A percentile compares a stretch with the other conserved stretches of the same genome.
These are phyloP conservation scores for Clohesyomyces aquaticus DNA, from an alignment of 495 filamentous ascomycete genomes.

Conservation along the genomic window DNA sequence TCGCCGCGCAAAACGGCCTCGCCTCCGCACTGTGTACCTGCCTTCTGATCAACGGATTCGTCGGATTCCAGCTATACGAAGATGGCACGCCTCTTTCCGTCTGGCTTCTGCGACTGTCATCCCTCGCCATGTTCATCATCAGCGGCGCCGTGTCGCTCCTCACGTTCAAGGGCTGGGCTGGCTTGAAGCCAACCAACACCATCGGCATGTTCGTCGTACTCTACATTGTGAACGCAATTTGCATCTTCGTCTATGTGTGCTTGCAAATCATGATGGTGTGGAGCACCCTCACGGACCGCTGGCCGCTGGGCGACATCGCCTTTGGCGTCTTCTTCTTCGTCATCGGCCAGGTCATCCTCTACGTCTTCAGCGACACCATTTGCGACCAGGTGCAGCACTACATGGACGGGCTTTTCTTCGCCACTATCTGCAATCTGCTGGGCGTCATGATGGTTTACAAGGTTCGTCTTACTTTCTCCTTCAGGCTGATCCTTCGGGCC, in stretches of 20 bases:
- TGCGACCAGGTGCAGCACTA: slow-evolving; percentile 90
- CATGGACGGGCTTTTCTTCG: slow-evolving; percentile 92
- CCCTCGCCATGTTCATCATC: slow-evolving; percentile 80
- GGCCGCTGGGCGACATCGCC: slow-evolving; percentile 91
- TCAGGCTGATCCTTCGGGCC: slow-evolving; percentile 18
- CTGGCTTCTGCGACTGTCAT: slow-evolving; percentile 83
- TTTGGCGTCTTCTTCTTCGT: slow-evolving; percentile 93
- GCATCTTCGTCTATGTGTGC: slow-evolving; percentile 80
- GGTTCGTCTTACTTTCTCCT: slow-evolving; percentile 53
- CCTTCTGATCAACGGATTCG: slow-evolving; percentile 95
- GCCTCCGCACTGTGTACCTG: slow-evolving; percentile 86
- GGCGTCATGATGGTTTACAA: slow-evolving; percentile 99
- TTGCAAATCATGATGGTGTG: slow-evolving; percentile 87
- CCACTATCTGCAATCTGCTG: slow-evolving; percentile 88
- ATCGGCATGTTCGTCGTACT: slow-evolving; percentile 88
- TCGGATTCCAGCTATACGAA: slow-evolving; percentile 98
- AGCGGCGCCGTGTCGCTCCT: slow-evolving; percentile 84
- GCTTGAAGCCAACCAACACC: slow-evolving; percentile 81
- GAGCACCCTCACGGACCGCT: slow-evolving; percentile 90
- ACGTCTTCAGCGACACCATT: slow-evolving; percentile 83
- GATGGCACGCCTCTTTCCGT: slow-evolving; percentile 95
- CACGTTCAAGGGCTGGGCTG: slow-evolving; percentile 92
- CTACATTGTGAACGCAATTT: slow-evolving; percentile 88
- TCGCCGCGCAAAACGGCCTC: slow-evolving; percentile 85
- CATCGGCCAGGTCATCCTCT: slow-evolving; percentile 88